phyloP scores from a whole-genome alignment of 331 rosid genomes.

The Spiraea crenata region DNA sequence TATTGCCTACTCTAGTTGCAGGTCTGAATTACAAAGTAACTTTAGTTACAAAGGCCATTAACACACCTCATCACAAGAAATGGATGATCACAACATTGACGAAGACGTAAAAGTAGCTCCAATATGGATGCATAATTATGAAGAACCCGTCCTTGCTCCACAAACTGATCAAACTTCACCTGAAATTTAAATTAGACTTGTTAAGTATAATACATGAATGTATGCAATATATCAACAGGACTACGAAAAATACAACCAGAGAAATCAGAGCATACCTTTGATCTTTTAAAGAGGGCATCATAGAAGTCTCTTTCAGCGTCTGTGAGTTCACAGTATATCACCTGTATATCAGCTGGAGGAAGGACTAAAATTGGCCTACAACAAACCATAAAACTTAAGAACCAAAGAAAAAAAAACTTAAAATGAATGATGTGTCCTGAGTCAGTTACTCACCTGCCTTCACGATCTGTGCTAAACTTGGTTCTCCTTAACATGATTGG shows the following conservation, averaged over 20 bases:
- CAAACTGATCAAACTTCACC: constrained; percentile 95
- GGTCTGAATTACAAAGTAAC: too few species aligned
- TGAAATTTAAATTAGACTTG: constrained; percentile 29
- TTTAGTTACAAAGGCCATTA: background rate
- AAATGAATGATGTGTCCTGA: constrained; percentile 18
- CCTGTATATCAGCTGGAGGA: constrained; percentile 89
- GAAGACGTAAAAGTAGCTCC: constrained; percentile 95
- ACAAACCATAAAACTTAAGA: constrained; percentile 28
- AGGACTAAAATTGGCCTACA: constrained; percentile 92
- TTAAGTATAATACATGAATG: constrained; percentile 5
- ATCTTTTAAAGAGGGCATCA: constrained; percentile 82
- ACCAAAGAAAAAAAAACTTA: constrained; percentile 10
- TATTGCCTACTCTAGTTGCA: background rate
- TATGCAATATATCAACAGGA: constrained; percentile 4
- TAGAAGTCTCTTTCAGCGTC: constrained; percentile 94
- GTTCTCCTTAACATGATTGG: constrained; percentile 97
- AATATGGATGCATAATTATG: constrained; percentile 97
- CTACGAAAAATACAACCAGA: background rate
- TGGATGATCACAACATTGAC: constrained; percentile 97
- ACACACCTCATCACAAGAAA: constrained; percentile 95
- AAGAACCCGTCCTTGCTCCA: constrained; percentile 98
- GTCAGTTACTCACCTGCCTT: constrained; percentile 64
- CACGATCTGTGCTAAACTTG: constrained; percentile 81
- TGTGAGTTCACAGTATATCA: constrained; percentile 83
- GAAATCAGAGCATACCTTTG: constrained; percentile 55